Percentiles rank a stretch among this genome's conserved stretches.
Evolutionary conservation across 129 eudicot species (phyloP).

Genomic region (Solidago caesia): DNA sequence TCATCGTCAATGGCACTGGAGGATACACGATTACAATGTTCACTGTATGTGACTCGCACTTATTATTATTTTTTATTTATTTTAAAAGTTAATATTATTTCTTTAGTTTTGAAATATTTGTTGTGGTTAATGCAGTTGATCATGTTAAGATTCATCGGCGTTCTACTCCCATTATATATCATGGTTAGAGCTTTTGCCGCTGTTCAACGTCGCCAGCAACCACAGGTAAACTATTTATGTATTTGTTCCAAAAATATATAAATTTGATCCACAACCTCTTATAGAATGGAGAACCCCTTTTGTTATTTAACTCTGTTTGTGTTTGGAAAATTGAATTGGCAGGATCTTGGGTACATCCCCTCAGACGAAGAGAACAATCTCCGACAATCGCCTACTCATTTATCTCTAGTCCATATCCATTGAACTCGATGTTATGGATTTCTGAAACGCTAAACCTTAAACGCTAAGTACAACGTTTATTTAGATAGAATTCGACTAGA

Average conservation of each 20-base stretch:
- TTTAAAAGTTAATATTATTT: not conserved
- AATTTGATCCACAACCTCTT: not conserved
- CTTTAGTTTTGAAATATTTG: not conserved
- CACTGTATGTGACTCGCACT: constrained; percentile 43
- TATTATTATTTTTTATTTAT: not conserved
- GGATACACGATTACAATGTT: constrained; percentile 52
- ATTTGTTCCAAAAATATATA: constrained; percentile 3
- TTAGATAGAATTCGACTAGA: not conserved
- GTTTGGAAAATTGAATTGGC: not conserved
- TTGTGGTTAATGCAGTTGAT: constrained; percentile 45
- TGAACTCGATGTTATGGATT: constrained; percentile 11
- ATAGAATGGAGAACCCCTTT: not conserved
- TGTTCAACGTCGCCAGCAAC: constrained; percentile 48
- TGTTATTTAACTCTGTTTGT: not conserved
- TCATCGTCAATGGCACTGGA: constrained; percentile 50
- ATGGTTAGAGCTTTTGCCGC: constrained; percentile 61
- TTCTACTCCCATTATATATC: constrained; percentile 52
- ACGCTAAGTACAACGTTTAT: not conserved
- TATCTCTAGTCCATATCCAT: constrained; percentile 44
- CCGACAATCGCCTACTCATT: constrained; percentile 28
- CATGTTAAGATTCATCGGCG: constrained; percentile 53
- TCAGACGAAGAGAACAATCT: constrained; percentile 59
- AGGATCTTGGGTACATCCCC: constrained; percentile 35
- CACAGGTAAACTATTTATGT: constrained; percentile 36
- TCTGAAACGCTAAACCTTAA: not conserved